phyloP scores from a whole-genome alignment of 306 rosid species.

The Corylus americana region DNA sequence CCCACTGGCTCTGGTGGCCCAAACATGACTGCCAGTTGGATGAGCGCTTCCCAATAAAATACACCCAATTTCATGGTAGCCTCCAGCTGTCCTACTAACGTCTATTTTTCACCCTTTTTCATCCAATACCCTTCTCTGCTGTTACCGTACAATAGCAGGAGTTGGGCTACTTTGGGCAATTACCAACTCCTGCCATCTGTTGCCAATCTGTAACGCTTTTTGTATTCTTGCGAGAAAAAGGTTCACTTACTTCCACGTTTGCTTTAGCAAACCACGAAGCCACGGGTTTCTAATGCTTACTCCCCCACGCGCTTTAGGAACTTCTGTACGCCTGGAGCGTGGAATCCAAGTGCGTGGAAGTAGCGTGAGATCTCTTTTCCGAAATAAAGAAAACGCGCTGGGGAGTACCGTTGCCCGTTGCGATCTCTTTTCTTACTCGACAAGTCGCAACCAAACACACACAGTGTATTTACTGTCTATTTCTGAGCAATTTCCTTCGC shows the following conservation, averaged over 20 bases:
- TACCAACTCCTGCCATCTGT: conserved; percentile 33
- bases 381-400: conserved; percentile 39
- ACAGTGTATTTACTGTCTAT: conserved; percentile 21
- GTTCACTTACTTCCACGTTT: conserved; percentile 40
- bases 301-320: conserved; percentile 28
- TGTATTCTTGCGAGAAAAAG: conserved; percentile 43
- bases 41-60: conserved; percentile 54
- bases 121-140: conserved; percentile 22
- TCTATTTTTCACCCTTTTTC: conserved; percentile 21
- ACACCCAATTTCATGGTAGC: conserved; percentile 27
- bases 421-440: conserved; percentile 41
- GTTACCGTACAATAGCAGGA: rapidly evolving
- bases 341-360: neutral
- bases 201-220: conserved; percentile 58
- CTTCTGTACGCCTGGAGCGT: conserved; percentile 21
- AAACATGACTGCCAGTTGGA: conserved; percentile 62
- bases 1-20: conserved; percentile 28
- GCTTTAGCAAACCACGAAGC: neutral
- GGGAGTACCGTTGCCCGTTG: conserved; percentile 24
- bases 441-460: conserved; percentile 36
- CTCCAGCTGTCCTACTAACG: conserved; percentile 69
- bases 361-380: conserved; percentile 4
- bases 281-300: neutral
- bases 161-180: conserved; percentile 17
- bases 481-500: conserved; percentile 33